Base-by-base conservation (phyloP, 2,329 filamentous ascomycete genomes). In the Domatiomyces globalis region DNA sequence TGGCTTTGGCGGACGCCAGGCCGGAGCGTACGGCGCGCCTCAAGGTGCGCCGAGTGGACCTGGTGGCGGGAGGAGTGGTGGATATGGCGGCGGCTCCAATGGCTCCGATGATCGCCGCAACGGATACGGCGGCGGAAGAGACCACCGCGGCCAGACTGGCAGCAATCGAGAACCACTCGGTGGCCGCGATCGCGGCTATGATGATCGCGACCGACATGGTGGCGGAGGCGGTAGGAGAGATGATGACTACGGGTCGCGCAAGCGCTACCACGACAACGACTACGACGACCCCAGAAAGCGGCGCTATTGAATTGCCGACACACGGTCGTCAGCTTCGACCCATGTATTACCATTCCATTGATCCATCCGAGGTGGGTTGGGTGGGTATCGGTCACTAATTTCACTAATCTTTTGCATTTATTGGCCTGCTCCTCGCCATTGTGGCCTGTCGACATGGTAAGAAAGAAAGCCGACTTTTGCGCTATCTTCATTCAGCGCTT, bases 151-250 rank as follows among this genome's bases (percentile, higher is more conserved):
- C 52, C 70, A 72, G 44, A 83, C 80, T 51, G 85, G 85, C 58
- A 85, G 85, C 71, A 92, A 94, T 70, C 84, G 84, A 68, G 87
- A 94, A 66, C 87, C 86, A 55, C 79, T 92, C 65, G 82, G 84
- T 63, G 79, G 80, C 49, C 70, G 81, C 62, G 80, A 83, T 58
- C 73, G 73, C 66, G 74, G 75, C 60, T 77, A 78, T 68, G 74
- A 65, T 5, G 62, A 64, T 48, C 56, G 61, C 33, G 63, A 71
- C 52, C 68, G 69, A 51, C 68, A 70, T 51, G 65, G 69, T 49
- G 63, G 66, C 33, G 65, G 58, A 54, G 66, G 70, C 54, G 70
- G 72, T 46, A 66, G 65, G 52, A 68, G 71, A 57, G 71, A 74
- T 48, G 74, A 79, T 58, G 76, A 75, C 52, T 68, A 77, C 49